Evolutionary conservation across 2,329 filamentous ascomycete species (phyloP), one percentile per base, ranked within the genome.

Genomic region (Aspergillus sp.): DNA sequence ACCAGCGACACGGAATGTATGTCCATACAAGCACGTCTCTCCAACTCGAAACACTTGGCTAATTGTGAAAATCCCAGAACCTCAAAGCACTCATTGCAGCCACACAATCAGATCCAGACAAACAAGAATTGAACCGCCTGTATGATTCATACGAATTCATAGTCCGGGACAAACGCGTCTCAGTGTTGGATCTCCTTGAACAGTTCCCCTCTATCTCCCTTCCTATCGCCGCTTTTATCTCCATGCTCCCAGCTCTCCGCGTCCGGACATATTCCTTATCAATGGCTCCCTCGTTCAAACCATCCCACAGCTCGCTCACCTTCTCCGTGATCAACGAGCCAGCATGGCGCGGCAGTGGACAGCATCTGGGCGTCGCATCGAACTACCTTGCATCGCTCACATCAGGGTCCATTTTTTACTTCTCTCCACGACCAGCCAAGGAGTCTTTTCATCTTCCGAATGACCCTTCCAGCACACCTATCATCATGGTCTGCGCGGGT

Each of bases 261-360:
- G 82, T 90, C 32, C 84, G 89, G n/a, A 88, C 90, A 72, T 92
- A 92, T 19, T 90, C 87, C 28, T 91, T 92, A 70, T 92, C 89
- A 0, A 91, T 89, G 0, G 91, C 89, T 0, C 88, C 89, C 0
- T 80, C 90, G 0, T 80, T 79, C 65, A 82, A 88, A 61, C 80
- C 84, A 0, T 78, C 76, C 10, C 80, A 80, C 58, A 83, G 84
- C 47, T 87, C 87, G 0, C 80, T 92, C 28, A 92, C 89, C 5
- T 91, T 89, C 77, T 82, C 82, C 3, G 82, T 92, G 0, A 81
- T 91, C 56, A 81, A 87, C 50, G 79, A 78, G 4, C 82, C 84
- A 0, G 82, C 86, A 2, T 79, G 79, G 54, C 19, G 15, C 53
- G 79, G 80, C 54, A 81, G 59, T 10, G 65, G 82, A 12, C 75